Percentiles rank a stretch among this genome's conserved stretches.
Evolutionary conservation across 306 rosid genomes (phyloP).

Genomic region (Fragaria ananassa): DNA sequence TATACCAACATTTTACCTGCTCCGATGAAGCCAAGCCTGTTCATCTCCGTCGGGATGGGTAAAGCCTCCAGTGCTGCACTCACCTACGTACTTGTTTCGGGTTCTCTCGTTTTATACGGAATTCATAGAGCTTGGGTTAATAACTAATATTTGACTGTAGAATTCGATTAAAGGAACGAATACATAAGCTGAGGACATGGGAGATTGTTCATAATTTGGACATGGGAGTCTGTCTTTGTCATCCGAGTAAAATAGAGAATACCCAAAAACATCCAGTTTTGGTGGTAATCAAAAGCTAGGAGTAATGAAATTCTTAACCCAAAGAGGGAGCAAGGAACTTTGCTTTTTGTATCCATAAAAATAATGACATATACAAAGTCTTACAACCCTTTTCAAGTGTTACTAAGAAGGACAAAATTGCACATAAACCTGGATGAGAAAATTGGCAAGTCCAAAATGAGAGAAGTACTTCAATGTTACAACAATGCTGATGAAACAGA

Average conservation of each 20-base stretch:
- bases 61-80: conserved; percentile 36
- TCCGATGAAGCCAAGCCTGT: conserved; percentile 80
- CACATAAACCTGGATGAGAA: not conserved
- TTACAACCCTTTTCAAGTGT: not conserved
- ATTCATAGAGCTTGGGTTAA: no score
- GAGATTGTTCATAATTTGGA: no score
- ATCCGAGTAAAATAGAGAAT: no score
- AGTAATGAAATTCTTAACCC: not conserved
- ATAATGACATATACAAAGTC: not conserved
- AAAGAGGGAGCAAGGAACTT: not conserved
- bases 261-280: not conserved
- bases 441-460: not conserved
- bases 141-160: no score
- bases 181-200: no score
- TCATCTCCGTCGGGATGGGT: conserved; percentile 55
- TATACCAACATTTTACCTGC: conserved; percentile 76
- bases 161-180: no score
- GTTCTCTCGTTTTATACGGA: no score
- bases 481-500: conserved; percentile 25
- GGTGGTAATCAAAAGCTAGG: not conserved
- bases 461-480: conserved; percentile 29
- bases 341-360: not conserved
- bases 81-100: no score
- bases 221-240: no score
- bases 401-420: not conserved